phyloP scores from a whole-genome alignment of 129 eudicot species.

The Saussurea involucrata region DNA sequence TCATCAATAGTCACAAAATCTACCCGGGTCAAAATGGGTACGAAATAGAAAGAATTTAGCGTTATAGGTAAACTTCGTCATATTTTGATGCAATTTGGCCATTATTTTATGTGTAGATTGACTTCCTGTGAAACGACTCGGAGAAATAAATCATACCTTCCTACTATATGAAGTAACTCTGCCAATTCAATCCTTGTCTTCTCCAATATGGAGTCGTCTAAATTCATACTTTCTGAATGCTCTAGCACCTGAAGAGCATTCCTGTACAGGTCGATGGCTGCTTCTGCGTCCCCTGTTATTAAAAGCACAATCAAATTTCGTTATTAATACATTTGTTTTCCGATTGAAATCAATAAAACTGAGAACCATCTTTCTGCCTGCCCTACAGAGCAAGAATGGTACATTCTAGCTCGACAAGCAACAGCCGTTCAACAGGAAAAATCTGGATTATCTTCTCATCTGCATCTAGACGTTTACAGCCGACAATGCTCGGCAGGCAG shows the following conservation, averaged over 20 bases:
- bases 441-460: neutral
- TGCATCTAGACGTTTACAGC: neutral
- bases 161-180: slow-evolving; percentile 74
- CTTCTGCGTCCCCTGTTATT: slow-evolving; percentile 63
- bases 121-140: neutral
- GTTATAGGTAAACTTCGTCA: neutral
- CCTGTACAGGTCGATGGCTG: slow-evolving; percentile 64
- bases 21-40: neutral
- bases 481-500: neutral
- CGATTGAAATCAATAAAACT: neutral
- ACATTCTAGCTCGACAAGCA: slow-evolving; percentile 3
- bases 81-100: neutral
- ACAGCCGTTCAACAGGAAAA: neutral
- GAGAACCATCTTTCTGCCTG: neutral
- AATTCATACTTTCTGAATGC: slow-evolving; percentile 42
- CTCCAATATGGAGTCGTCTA: slow-evolving; percentile 61
- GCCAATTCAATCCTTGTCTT: slow-evolving; percentile 80
- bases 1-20: neutral
- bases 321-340: neutral
- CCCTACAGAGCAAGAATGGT: neutral
- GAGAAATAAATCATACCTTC: slow-evolving; percentile 54
- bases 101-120: neutral
- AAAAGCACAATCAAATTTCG: slow-evolving; percentile 5
- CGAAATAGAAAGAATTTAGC: no score
- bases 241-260: slow-evolving; percentile 52